phyloP scores from a whole-genome alignment of 1,139 yeast species.

The Barnettozyma hawaiiensis region DNA sequence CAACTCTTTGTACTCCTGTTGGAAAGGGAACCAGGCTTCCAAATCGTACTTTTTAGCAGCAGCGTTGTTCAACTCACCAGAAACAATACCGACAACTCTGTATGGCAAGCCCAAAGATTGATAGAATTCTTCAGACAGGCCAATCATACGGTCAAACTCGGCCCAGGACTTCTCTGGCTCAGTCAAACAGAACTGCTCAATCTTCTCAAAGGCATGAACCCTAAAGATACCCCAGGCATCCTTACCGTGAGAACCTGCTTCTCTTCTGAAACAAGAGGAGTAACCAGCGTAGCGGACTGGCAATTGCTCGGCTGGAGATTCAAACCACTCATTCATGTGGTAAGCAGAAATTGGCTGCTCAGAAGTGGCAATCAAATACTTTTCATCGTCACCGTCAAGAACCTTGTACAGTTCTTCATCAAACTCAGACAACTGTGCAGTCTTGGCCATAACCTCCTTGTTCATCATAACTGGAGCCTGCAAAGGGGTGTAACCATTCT shows the following conservation, averaged over 20 bases:
- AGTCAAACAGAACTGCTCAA: constrained; percentile 91
- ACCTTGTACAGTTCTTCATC: constrained; percentile 98
- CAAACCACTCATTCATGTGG: constrained; percentile 98
- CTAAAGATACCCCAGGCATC: constrained; percentile 99
- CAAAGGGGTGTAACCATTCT: constrained; percentile 78
- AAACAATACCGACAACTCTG: constrained; percentile 95
- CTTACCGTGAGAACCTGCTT: constrained; percentile 99
- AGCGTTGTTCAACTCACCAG: constrained; percentile 97
- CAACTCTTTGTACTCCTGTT: constrained; percentile 95
- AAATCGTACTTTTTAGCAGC: constrained; percentile 98
- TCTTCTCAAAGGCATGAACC: constrained; percentile 96
- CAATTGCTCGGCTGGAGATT: constrained; percentile 92
- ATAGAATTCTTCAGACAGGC: constrained; percentile 86
- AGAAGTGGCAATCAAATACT: constrained; percentile 95
- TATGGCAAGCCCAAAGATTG: constrained; percentile 88
- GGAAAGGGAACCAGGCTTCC: constrained; percentile 99
- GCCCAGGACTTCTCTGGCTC: constrained; percentile 99
- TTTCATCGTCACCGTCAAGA: constrained; percentile 94
- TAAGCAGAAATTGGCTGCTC: constrained; percentile 99
- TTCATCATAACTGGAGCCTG: constrained; percentile 99
- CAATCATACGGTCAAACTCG: constrained; percentile 94
- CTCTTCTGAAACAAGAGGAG: constrained; percentile 98
- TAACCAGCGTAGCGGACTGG: constrained; percentile 96
- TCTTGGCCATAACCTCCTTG: constrained; percentile 98
- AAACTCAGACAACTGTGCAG: constrained; percentile 96